These are phyloP conservation scores for Thyridium curvatum DNA, from an alignment of 2,329 filamentous ascomycete genomes.

Conservation along the genomic window DNA sequence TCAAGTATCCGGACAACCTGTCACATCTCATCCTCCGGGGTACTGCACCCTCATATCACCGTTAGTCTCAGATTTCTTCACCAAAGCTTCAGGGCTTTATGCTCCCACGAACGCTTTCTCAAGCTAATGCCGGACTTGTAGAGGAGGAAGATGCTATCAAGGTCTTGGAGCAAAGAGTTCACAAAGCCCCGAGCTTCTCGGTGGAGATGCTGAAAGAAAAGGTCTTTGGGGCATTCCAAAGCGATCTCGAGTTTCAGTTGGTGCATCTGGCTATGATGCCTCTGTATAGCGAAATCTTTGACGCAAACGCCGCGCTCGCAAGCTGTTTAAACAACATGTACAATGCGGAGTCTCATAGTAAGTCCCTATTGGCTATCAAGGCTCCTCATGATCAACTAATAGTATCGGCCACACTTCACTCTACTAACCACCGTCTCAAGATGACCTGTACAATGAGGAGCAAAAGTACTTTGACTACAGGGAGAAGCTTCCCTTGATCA, in stretches of 20 bases:
- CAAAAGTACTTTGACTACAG: constrained; percentile 33
- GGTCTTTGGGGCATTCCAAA: constrained; percentile 28
- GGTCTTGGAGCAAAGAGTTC: constrained; percentile 20
- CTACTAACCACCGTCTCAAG: constrained; percentile 13
- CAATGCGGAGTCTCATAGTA: constrained; percentile 28
- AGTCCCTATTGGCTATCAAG: too few species aligned
- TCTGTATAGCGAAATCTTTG: constrained; percentile 26
- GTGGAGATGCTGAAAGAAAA: constrained; percentile 28
- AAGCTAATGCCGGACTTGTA: neutral
- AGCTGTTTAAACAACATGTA: constrained; percentile 21
- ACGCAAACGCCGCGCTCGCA: constrained; percentile 22
- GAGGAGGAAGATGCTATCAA: constrained; percentile 26
- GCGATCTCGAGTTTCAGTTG: constrained; percentile 28
- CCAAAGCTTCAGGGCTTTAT: too few species aligned
- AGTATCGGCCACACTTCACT: too few species aligned
- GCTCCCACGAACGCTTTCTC: too few species aligned
- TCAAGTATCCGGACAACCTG: constrained; percentile 23
- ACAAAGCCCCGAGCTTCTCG: constrained; percentile 26
- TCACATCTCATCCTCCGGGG: constrained; percentile 26
- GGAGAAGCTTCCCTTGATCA: constrained; percentile 17
- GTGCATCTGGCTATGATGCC: constrained; percentile 29
- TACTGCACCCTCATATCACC: constrained; percentile 28
- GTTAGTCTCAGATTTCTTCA: constrained; percentile 13
- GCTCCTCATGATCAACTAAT: too few species aligned
- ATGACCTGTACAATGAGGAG: constrained; percentile 24